These are phyloP conservation scores for Metrosideros polymorpha DNA, from an alignment of 441 rosid genomes.

Conservation along the genomic window DNA sequence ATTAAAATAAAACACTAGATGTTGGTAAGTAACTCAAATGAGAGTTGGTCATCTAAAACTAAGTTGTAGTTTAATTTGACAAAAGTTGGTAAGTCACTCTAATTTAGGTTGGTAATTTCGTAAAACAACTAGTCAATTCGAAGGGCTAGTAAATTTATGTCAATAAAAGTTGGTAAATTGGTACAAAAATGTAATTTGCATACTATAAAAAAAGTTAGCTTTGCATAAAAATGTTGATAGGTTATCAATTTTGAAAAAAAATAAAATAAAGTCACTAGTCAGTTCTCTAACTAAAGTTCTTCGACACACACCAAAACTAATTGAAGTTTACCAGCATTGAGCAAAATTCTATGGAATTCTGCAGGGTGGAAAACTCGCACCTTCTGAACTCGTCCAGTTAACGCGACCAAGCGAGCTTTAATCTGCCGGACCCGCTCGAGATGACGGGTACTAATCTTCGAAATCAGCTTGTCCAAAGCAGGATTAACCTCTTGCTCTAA, in stretches of 20 bases:
- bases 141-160: not conserved
- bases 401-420: constrained; percentile 77
- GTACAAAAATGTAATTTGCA: not conserved
- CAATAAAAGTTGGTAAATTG: not conserved
- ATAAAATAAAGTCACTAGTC: not conserved
- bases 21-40: not conserved
- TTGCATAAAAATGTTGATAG: not conserved
- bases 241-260: not conserved
- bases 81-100: not conserved
- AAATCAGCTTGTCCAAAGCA: constrained; percentile 83
- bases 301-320: not conserved
- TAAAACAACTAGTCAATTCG: not conserved
- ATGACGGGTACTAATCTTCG: constrained; percentile 81
- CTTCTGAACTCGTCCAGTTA: constrained; percentile 93
- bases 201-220: not conserved
- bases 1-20: not conserved
- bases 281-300: not conserved
- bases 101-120: not conserved
- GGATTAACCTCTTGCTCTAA: constrained; percentile 87
- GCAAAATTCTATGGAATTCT: not conserved
- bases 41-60: not conserved
- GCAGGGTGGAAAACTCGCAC: constrained; percentile 6
- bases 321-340: not conserved
- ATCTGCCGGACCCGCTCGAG: constrained; percentile 84
- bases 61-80: not conserved